Evolutionary conservation across 1,284 basidiomycete species (phyloP).

Genomic region (Ceratobasidium sp.): DNA sequence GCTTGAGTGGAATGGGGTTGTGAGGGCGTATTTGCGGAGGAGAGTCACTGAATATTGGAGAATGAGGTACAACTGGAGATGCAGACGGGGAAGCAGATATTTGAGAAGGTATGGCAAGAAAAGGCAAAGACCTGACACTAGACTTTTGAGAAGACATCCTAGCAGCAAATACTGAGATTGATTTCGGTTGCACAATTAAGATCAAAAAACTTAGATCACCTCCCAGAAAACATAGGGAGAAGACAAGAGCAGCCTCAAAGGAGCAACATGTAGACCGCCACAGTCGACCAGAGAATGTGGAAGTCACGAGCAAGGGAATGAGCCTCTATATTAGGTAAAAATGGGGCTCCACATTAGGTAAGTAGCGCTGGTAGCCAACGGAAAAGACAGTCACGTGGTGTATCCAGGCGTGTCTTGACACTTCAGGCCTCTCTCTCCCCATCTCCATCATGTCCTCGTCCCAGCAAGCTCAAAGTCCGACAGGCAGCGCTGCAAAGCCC

Average conservation of each 20-base stretch:
- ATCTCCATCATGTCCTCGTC: slow-evolving; percentile 33
- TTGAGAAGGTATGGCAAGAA: slow-evolving; percentile 31
- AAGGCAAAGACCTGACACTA: slow-evolving; percentile 32
- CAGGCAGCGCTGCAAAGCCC: slow-evolving; percentile 38
- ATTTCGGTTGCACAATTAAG: neutral
- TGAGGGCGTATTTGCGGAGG: slow-evolving; percentile 15
- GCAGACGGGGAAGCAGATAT: slow-evolving; percentile 21
- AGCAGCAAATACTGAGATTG: neutral
- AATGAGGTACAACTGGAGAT: slow-evolving; percentile 28
- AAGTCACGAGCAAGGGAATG: slow-evolving; percentile 20
- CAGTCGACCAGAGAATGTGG: slow-evolving; percentile 9
- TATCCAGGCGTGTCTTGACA: slow-evolving; percentile 21
- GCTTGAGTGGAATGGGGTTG: slow-evolving; percentile 25
- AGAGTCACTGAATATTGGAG: slow-evolving; percentile 24
- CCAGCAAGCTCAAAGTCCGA: slow-evolving; percentile 37
- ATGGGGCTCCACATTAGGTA: slow-evolving; percentile 27
- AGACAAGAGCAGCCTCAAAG: slow-evolving; percentile 3
- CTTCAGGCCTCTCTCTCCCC: neutral
- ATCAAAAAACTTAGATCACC: neutral
- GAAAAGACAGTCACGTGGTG: slow-evolving; percentile 31
- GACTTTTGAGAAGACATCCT: slow-evolving; percentile 39
- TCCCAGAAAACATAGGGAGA: neutral
- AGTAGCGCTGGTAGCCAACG: slow-evolving; percentile 40
- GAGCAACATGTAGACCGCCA: slow-evolving; percentile 4
- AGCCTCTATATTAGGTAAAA: slow-evolving; percentile 39